phyloP scores from a whole-genome alignment of 1,284 basidiomycete genomes.

The Sanghuangporus weigelae region DNA sequence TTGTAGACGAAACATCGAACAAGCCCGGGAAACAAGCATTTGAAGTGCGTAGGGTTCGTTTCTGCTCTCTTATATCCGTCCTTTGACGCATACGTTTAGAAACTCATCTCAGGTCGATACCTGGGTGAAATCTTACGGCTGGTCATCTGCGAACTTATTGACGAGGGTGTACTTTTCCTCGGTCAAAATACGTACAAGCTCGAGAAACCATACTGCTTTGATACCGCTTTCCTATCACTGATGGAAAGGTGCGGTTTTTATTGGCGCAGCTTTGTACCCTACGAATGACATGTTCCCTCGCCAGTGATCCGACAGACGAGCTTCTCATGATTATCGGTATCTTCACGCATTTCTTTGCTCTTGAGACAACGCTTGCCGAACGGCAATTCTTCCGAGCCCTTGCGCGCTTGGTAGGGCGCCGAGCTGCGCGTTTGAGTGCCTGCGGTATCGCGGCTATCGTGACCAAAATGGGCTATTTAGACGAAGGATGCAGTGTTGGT shows the following conservation, averaged over 20 bases:
- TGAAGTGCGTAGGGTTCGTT: slow-evolving; percentile 42
- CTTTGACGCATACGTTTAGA: slow-evolving; percentile 41
- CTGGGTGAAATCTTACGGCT: slow-evolving; percentile 95
- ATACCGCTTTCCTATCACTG: slow-evolving; percentile 94
- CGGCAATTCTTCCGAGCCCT: slow-evolving; percentile 93
- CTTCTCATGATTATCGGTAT: slow-evolving; percentile 94
- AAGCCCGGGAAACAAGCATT: slow-evolving; percentile 96
- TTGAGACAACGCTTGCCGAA: slow-evolving; percentile 92
- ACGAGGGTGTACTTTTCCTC: slow-evolving; percentile 94
- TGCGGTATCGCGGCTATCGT: slow-evolving; percentile 96
- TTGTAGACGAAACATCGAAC: slow-evolving; percentile 92
- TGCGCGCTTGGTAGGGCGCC: slow-evolving; percentile 83
- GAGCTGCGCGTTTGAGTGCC: slow-evolving; percentile 83
- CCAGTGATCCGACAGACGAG: slow-evolving; percentile 94
- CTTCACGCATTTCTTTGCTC: slow-evolving; percentile 91
- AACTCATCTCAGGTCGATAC: slow-evolving; percentile 98
- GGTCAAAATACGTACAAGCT: slow-evolving; percentile 98
- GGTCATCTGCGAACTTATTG: slow-evolving; percentile 92
- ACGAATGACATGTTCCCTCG: background rate
- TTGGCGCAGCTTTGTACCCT: background rate
- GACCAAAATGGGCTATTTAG: slow-evolving; percentile 86
- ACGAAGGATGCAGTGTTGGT: slow-evolving; percentile 84
- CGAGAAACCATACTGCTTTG: slow-evolving; percentile 87
- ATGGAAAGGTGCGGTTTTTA: slow-evolving; percentile 76
- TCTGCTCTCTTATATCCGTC: background rate